Evolutionary conservation across 495 filamentous ascomycete species (phyloP), one percentile per base, ranked within the genome.

Genomic region (Xylaria palmicola): DNA sequence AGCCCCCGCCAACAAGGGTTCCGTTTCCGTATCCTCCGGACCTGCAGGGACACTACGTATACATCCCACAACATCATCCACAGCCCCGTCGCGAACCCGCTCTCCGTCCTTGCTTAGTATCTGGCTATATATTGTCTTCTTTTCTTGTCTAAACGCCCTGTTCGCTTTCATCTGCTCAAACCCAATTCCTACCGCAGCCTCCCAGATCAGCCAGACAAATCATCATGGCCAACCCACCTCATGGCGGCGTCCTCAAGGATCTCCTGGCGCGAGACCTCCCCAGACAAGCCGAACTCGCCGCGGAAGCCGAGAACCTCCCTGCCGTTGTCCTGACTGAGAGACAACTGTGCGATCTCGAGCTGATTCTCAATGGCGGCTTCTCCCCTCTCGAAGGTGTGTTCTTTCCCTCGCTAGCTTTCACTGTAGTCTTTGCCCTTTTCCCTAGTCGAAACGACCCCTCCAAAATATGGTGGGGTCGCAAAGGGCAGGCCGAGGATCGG

Each of bases 171-270:
- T 32, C 19, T 52, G 19, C 7, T 34, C 36, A 5, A 52, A 10
- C 26, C n/a, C 27, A 10, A 9, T 57, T 26, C 15, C 17, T 8
- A 22, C 13, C 32, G n/a, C 26, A 20, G 19, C 3, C 15, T 5
- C 20, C 29, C 15, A 27, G 13, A 13, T 30, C 22, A 47, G 44
- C 7, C 12, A 39, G 44, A 10, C 12, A 39, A 24, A 9, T 43
- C 48, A 76, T 44, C 22, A 85, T 85, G 82, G 80, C 82, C 37
- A 85, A 96, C 80, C 72, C 89, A 75, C 94, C 94, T 56, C 94
- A 98, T 78, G 94, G 94, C 79, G 94, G 95, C 74, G 82, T 93
- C 78, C 88, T 98, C 65, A 98, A 97, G 86, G 94, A 98, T 81
- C 85, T 98, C 68, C 74, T 98, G 59, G 93, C 93, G 36, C 86